Evolutionary conservation across 1,284 basidiomycete species (phyloP), one percentile per base, ranked within the genome.

Genomic region (Irpex sp.): DNA sequence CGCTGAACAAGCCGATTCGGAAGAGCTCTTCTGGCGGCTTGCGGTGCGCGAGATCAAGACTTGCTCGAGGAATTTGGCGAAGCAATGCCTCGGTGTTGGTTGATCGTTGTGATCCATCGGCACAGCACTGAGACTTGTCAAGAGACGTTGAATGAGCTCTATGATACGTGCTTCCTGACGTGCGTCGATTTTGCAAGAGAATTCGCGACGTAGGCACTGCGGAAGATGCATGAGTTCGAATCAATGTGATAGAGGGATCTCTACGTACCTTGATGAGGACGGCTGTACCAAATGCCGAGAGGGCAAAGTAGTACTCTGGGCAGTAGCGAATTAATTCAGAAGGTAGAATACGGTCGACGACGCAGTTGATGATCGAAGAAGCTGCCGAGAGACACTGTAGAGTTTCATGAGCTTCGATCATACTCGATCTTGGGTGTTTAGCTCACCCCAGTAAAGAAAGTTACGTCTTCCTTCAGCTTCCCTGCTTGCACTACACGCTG

Each of bases 251-350:
- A 58, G 33, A 17, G 13, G 39, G 6, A n/a, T 31, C 2, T 19
- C 17, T 19, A 56, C 68, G 15, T 49, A 75, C 73, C 69, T 75
- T 75, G 60, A 75, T 64, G 19, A 77, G 70, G 39, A 76, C 72
- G n/a, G 73, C 78, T 43, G 75, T 74, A 0, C 77, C 79, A 61
- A 79, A 81, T 1, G 78, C 74, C 5, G 78, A 72, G 57, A 77
- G 75, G 35, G 79, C 70, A 62, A 79, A 79, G 57, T 79, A 74
- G 58, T 75, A 72, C 62, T 81, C 80, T 5, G 80, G 77, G 9
- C 78, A 76, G 61, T 78, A 79, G 5, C 74, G 71, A 63, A 80
- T 68, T 63, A 76, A 70, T 15, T 71, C 72, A 5, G 68, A 72
- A 3, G 70, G 67, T 26, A 70, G 67, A 51, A 74, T 68, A 58